Percentiles rank a stretch among this genome's conserved stretches.
Evolutionary conservation across 192 early-diverging fungal genomes (phyloP).

Genomic region (Funneliformis geosporum): DNA sequence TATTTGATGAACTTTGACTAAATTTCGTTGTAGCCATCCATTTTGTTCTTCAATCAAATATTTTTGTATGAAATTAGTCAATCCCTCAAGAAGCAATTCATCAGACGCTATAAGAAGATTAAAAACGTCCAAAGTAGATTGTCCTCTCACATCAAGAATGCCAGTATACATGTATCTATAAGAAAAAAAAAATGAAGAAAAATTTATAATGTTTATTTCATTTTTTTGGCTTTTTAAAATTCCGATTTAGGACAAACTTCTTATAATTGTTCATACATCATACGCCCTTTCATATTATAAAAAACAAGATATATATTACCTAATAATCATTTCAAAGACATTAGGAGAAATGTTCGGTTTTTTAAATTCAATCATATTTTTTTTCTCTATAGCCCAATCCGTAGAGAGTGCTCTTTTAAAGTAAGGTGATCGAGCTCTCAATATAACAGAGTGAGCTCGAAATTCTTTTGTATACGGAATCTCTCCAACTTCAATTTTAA

Average conservation of each 20-base stretch:
- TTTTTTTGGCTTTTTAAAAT: too few relatives aligned
- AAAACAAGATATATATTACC: not conserved
- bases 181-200: not conserved
- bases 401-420: too few relatives aligned
- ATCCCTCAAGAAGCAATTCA: constrained; percentile 22
- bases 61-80: not conserved
- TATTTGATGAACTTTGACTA: not conserved
- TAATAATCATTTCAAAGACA: constrained; percentile 3
- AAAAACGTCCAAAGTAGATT: not conserved
- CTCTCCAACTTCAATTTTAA: constrained; percentile 7
- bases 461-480: constrained; percentile 3
- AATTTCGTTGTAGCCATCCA: constrained; percentile 1
- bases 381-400: not conserved
- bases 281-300: too few relatives aligned
- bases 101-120: not conserved
- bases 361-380: constrained; percentile 7
- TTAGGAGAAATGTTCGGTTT: not conserved
- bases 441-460: constrained; percentile 5
- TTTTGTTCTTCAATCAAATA: constrained; percentile 14
- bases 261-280: not conserved
- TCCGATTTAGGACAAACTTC: too few relatives aligned
- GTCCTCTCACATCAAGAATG: not conserved
- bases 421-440: not conserved
- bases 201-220: too few relatives aligned
- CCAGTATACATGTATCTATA: constrained; percentile 27